Base-by-base conservation (phyloP, 2,329 filamentous ascomycete species). In the Cladosporium sp. region DNA sequence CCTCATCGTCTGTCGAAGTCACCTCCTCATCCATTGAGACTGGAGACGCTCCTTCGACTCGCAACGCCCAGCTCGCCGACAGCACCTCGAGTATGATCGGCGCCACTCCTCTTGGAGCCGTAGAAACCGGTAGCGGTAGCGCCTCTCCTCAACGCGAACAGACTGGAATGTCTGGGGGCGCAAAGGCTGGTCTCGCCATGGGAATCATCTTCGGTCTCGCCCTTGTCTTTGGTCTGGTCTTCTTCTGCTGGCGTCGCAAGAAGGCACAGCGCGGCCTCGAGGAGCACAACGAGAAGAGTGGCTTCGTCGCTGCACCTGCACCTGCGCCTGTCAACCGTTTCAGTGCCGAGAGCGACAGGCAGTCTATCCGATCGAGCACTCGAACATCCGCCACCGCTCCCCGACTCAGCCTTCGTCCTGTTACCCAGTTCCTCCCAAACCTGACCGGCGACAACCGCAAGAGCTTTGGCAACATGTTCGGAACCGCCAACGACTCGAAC, bases 121-220 rank as follows among this genome's bases (percentile, higher is more conserved):
- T 28, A 28, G 22, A 28, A 28, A 57, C 37, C 8, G 14, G n/a
- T 5, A 46, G 45, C 18, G 43, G 14, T n/a, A 43, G 45, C 11
- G 19, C 44, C 3, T 19, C 22, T 11, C 19, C 33, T n/a, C 32
- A 38, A 22, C 35, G 44, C 5, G 52, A 54, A 41, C 16, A 51
- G 40, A 54, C 55, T 32, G 73, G 73, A 42, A 71, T 78, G 70
- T 74, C 70, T 44, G 66, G 67, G 48, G 66, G 78, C 53, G 66
- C 72, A 56, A 93, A 89, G 70, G 91, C 89, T 41, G 93, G 93
- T 55, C 80, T 96, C 56, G 89, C 86, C 5, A 84, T 96, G 66
- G 91, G 90, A 63, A 82, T 95, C 44, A 71, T 96, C 32, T 76
- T 85, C 6, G 81, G 81, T 45, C 62, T 95, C 22, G 80, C 85